These are phyloP conservation scores for Gossypium arboreum DNA, from an alignment of 345 rosid genomes.

Conservation along the genomic window DNA sequence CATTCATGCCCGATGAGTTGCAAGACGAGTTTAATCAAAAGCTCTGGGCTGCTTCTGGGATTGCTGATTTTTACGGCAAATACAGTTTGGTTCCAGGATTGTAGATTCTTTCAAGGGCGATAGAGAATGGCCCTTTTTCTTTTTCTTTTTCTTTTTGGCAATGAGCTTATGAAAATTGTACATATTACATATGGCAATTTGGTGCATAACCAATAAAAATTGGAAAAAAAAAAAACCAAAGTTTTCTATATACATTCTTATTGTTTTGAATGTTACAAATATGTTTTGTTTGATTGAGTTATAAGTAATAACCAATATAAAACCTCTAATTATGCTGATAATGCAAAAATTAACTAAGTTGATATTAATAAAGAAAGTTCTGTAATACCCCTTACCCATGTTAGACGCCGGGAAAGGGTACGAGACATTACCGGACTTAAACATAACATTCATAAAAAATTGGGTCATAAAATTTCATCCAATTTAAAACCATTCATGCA, in stretches of 20 bases:
- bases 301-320: background rate
- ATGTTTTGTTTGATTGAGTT: background rate
- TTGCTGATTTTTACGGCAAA: slow-evolving; percentile 53
- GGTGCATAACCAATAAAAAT: background rate
- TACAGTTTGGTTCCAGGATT: slow-evolving; percentile 42
- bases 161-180: slow-evolving; percentile 14
- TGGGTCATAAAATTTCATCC: too few relatives aligned
- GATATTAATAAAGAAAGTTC: too few relatives aligned
- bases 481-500: too few relatives aligned
- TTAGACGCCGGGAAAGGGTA: too few relatives aligned
- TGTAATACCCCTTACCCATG: too few relatives aligned
- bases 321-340: background rate
- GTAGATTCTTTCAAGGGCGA: slow-evolving; percentile 7
- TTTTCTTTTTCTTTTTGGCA: background rate
- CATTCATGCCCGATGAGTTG: slow-evolving; percentile 76
- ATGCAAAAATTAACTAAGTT: background rate
- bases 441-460: too few relatives aligned
- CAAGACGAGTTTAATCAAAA: slow-evolving; percentile 79
- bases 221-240: background rate
- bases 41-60: slow-evolving; percentile 64
- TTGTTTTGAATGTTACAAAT: background rate
- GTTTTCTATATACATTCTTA: background rate
- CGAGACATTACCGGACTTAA: too few relatives aligned
- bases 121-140: background rate
- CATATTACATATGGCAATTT: slow-evolving; percentile 6